A percentile compares a stretch with the other conserved stretches of the same genome.
These are phyloP conservation scores for Amphibolis antarctica DNA, from an alignment of 106 monocot genomes.

Conservation along the genomic window DNA sequence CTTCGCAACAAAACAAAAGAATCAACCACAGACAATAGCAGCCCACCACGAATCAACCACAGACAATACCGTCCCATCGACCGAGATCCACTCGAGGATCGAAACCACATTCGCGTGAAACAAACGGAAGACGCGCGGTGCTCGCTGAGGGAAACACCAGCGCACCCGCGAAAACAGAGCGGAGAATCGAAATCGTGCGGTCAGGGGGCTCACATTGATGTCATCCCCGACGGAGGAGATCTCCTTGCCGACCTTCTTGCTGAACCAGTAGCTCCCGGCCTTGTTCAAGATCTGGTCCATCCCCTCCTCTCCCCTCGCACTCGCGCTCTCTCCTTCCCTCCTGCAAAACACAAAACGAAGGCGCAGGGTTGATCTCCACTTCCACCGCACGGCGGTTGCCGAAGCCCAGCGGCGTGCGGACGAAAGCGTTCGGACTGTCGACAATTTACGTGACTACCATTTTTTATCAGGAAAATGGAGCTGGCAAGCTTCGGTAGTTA, in stretches of 20 bases:
- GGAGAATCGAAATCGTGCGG: not conserved
- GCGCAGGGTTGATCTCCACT: too few species aligned
- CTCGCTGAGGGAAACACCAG: not conserved
- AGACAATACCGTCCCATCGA: not conserved
- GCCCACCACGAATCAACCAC: not conserved
- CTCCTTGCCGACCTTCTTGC: conserved; percentile 44
- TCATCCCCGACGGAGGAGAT: conserved; percentile 46
- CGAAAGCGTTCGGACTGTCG: too few species aligned
- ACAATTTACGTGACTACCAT: too few species aligned
- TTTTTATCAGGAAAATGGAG: too few species aligned
- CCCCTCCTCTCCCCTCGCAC: not conserved
- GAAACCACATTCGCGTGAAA: not conserved
- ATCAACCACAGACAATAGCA: too few species aligned
- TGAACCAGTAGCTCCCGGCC: conserved; percentile 42
- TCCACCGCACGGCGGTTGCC: too few species aligned
- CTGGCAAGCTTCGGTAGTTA: too few species aligned
- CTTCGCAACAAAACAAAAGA: too few species aligned
- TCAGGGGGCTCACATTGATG: conserved; percentile 27
- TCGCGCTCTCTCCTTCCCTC: too few species aligned
- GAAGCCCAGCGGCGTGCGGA: too few species aligned
- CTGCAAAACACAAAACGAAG: too few species aligned
- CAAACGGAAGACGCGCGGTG: too few species aligned
- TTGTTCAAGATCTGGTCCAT: conserved; percentile 62
- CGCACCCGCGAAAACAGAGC: not conserved
- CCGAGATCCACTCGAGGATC: not conserved